phyloP scores from a whole-genome alignment of 495 filamentous ascomycete genomes.

The Aspergillus incahuasiensis region DNA sequence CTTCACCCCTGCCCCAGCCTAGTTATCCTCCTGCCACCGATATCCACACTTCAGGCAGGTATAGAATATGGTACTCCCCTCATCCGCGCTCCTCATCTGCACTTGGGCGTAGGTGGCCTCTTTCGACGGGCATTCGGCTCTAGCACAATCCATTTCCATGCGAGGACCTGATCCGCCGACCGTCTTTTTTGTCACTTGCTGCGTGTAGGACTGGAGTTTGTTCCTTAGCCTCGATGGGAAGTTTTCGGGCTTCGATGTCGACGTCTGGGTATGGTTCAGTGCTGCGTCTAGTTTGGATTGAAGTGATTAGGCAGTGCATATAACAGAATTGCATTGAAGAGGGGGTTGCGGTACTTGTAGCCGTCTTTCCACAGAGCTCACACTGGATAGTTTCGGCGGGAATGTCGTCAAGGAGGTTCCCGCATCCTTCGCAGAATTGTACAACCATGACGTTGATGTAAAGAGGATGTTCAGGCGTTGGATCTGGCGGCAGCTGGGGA shows the following conservation, averaged over 20 bases:
- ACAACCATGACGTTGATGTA: slow-evolving; percentile 7
- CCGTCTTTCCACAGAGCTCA: no score
- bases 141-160: slow-evolving; percentile 55
- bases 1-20: no score
- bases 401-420: slow-evolving; percentile 72
- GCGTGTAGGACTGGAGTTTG: no score
- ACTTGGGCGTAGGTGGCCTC: slow-evolving; percentile 70
- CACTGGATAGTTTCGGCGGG: slow-evolving; percentile 53
- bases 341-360: no score
- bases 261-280: no score
- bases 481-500: no score
- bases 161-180: slow-evolving; percentile 52
- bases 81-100: slow-evolving; percentile 76
- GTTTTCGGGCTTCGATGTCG: slow-evolving; percentile 5
- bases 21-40: neutral
- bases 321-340: no score
- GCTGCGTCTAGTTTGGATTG: no score
- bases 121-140: slow-evolving; percentile 52
- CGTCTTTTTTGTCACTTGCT: no score
- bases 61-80: slow-evolving; percentile 77
- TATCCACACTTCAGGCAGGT: slow-evolving; percentile 64
- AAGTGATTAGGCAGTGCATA: no score
- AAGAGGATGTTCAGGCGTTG: no score
- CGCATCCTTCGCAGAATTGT: slow-evolving; percentile 73
- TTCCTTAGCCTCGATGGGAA: slow-evolving; percentile 46